These are phyloP conservation scores for Penstemon newberryi DNA, from an alignment of 257 asterid species.

Conservation along the genomic window DNA sequence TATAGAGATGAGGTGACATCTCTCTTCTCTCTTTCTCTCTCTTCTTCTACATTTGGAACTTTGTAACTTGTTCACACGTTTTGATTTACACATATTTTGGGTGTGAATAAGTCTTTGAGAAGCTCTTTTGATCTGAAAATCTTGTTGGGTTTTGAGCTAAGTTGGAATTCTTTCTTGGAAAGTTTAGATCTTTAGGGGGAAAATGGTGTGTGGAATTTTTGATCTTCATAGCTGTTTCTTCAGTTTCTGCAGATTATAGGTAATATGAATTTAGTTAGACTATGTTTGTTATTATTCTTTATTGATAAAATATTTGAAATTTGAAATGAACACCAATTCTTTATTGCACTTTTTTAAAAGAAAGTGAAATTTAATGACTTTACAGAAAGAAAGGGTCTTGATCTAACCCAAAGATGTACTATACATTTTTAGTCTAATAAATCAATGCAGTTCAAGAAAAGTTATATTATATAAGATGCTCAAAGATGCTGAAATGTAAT, in stretches of 20 bases:
- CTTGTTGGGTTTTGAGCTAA: conserved; percentile 25
- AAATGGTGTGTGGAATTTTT: conserved; percentile 36
- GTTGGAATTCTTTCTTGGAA: conserved; percentile 33
- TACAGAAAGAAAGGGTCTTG: conserved; percentile 24
- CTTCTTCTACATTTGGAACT: conserved; percentile 15
- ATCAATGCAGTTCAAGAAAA: conserved; percentile 3
- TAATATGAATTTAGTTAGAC: conserved; percentile 30
- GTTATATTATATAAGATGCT: background rate
- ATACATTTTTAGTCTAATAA: background rate
- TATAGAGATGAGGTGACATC: conserved; percentile 29
- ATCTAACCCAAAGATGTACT: conserved; percentile 16
- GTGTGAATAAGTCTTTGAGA: conserved; percentile 27
- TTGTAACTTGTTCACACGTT: conserved; percentile 27
- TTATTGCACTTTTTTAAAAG: conserved; percentile 30
- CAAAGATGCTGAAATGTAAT: conserved; percentile 15
- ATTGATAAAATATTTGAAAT: conserved; percentile 25
- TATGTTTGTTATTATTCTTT: background rate
- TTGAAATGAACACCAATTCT: conserved; percentile 34
- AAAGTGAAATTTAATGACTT: conserved; percentile 21
- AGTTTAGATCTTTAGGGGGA: conserved; percentile 29
- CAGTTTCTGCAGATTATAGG: conserved; percentile 32
- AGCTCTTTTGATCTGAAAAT: conserved; percentile 29
- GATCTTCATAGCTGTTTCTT: conserved; percentile 29
- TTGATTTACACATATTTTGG: background rate
- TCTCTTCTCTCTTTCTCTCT: conserved; percentile 14